A percentile compares a stretch with the other conserved stretches of the same genome.
Evolutionary conservation across 768 basidiomycete genomes (phyloP).

Genomic region (Neoboletus brunneissimus): DNA sequence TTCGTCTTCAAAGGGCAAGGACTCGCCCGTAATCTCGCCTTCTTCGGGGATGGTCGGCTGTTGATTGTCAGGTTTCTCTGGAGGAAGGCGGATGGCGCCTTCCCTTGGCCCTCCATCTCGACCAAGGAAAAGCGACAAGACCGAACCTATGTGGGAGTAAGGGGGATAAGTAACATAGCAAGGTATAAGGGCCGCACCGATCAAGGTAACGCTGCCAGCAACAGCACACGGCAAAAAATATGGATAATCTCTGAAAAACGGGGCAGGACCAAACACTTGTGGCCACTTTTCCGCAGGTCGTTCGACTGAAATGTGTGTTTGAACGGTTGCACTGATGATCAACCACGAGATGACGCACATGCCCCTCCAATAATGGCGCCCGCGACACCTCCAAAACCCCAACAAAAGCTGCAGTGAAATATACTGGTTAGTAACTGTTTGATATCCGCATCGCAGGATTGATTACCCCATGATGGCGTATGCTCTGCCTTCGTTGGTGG

Average conservation of each 20-base stretch:
- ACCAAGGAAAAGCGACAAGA: slow-evolving; percentile 85
- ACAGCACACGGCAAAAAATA: slow-evolving; percentile 86
- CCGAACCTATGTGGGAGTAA: slow-evolving; percentile 53
- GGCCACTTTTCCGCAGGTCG: slow-evolving; percentile 88
- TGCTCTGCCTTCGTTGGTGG: slow-evolving; percentile 89
- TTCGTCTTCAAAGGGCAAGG: slow-evolving; percentile 44
- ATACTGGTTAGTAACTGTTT: not conserved
- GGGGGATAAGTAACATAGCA: not conserved
- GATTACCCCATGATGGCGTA: slow-evolving; percentile 85
- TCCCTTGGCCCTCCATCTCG: slow-evolving; percentile 88
- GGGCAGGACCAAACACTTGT: slow-evolving; percentile 56
- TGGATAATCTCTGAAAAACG: slow-evolving; percentile 76
- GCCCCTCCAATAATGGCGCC: slow-evolving; percentile 84
- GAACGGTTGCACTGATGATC: not conserved
- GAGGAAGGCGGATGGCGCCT: slow-evolving; percentile 77
- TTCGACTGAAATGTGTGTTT: slow-evolving; percentile 55
- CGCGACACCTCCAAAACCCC: slow-evolving; percentile 95
- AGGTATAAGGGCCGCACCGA: slow-evolving; percentile 42
- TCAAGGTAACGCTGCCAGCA: slow-evolving; percentile 72
- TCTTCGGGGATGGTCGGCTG: slow-evolving; percentile 67
- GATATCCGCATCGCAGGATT: not conserved
- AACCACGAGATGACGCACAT: slow-evolving; percentile 46
- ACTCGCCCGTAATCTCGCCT: slow-evolving; percentile 48
- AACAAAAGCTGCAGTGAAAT: slow-evolving; percentile 63
- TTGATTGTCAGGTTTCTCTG: slow-evolving; percentile 59